Percentiles rank a stretch among this genome's conserved stretches.
These are phyloP conservation scores for Penicillium waksmanii DNA, from an alignment of 495 filamentous ascomycete genomes.

Conservation along the genomic window DNA sequence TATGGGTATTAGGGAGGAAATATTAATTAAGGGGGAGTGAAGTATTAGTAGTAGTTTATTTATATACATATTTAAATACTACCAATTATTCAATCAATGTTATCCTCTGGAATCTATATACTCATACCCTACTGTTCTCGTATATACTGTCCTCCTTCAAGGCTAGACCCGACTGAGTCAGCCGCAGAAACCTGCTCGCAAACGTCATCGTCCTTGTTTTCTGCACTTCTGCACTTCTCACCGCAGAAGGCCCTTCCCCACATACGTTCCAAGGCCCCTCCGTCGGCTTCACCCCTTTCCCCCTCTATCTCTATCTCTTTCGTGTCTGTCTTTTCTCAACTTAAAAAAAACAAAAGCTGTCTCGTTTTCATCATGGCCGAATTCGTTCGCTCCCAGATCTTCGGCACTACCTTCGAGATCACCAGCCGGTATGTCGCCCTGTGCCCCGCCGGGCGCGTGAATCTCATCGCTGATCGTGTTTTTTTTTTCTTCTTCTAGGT, in stretches of 20 bases:
- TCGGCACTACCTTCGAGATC: conserved; percentile 99
- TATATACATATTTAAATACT: no score
- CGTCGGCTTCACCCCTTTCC: conserved; percentile 25
- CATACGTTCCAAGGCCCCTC: conserved; percentile 23
- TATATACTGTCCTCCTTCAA: not conserved
- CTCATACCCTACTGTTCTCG: no score
- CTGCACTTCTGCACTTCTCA: conserved; percentile 26
- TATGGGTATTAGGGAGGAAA: not conserved
- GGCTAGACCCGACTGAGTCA: conserved; percentile 24
- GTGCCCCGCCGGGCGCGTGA: conserved; percentile 3
- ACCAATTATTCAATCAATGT: no score
- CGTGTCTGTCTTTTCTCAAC: conserved; percentile 8
- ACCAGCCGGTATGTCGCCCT: conserved; percentile 79
- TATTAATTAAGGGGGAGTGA: not conserved
- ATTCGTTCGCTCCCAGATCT: conserved; percentile 99
- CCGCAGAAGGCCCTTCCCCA: conserved; percentile 41
- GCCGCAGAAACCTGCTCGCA: conserved; percentile 32
- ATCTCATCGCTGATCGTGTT: conserved; percentile 19
- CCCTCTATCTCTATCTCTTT: conserved; percentile 4
- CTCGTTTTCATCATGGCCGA: conserved; percentile 71
- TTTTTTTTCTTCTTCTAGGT: conserved; percentile 55
- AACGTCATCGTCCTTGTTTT: conserved; percentile 48
- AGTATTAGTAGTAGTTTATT: not conserved
- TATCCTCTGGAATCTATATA: no score
- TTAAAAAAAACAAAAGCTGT: not conserved